Evolutionary conservation across 2,329 filamentous ascomycete genomes (phyloP), one percentile per base, ranked within the genome.

Genomic region (Pseudopyricularia cyperi): DNA sequence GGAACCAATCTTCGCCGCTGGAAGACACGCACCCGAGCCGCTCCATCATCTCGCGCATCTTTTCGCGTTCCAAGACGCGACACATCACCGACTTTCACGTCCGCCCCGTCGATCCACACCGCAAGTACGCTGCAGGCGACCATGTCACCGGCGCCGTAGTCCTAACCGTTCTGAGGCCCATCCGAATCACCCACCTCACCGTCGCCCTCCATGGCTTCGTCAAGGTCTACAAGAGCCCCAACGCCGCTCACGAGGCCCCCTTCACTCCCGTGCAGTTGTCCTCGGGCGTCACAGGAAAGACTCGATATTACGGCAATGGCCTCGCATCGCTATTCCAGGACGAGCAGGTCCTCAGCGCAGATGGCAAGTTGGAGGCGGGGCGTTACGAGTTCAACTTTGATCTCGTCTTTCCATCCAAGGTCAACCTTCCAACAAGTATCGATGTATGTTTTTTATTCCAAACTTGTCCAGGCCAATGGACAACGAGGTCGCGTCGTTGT

Each of bases 321-420:
- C 81, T 87, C 59, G 85, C 83, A n/a, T 85, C 84, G 42, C 71
- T 93, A 46, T 93, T 91, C 62, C 83, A 89, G 65, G 87, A 93
- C 61, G 87, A 93, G 68, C 77, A 83, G 63, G 83, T 88, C 14
- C 69, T 93, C 34, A 89, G 86, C 62, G 87, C 86, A 22, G 85
- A 90, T 60, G 87, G 87, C 14, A 77, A 83, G 59, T 69, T 93
- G 34, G 82, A 85, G 50, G 76, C 85, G 47, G 85, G 85, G 37
- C 78, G 79, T 58, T 91, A 89, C 62, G 82, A 89, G 65, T 93
- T 93, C 65, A 82, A 85, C 55, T 68, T 68, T 9, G 62, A 67
- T 46, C 64, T 68, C 24, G 54, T 66, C 46, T 67, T 68, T 35
- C 65, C 65, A 3, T 24, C 57, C 12, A 57, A 60, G 26, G 19